Evolutionary conservation across 2,329 filamentous ascomycete genomes (phyloP).

Genomic region (Dendryphion nanum): DNA sequence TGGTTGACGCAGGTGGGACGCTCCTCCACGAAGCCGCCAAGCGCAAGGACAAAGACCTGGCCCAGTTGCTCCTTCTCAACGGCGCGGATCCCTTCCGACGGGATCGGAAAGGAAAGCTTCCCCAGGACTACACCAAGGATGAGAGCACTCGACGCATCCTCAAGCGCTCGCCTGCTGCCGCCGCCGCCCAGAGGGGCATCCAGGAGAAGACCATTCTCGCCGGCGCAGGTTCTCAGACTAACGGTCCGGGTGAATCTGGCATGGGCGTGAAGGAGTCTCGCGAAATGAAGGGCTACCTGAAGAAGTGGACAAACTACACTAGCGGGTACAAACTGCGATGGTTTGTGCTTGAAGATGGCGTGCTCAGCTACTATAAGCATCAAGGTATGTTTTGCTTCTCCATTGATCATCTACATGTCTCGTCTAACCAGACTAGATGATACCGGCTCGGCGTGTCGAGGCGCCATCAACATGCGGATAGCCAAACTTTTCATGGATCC

Average conservation of each 20-base stretch:
- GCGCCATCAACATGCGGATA: slow-evolving; percentile 98
- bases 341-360: slow-evolving; percentile 97
- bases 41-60: slow-evolving; percentile 80
- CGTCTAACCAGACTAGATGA: too few species aligned
- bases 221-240: slow-evolving; percentile 58
- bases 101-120: slow-evolving; percentile 91
- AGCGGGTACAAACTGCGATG: slow-evolving; percentile 94
- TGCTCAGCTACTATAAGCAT: slow-evolving; percentile 98
- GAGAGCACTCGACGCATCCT: slow-evolving; percentile 84
- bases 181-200: slow-evolving; percentile 89
- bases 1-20: slow-evolving; percentile 81
- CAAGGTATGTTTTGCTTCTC: slow-evolving; percentile 68
- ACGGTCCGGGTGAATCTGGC: slow-evolving; percentile 56
- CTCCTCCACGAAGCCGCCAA: slow-evolving; percentile 90
- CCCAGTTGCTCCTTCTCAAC: slow-evolving; percentile 86
- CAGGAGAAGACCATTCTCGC: slow-evolving; percentile 96
- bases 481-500: slow-evolving; percentile 93
- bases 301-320: slow-evolving; percentile 99
- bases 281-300: slow-evolving; percentile 98
- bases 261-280: slow-evolving; percentile 79
- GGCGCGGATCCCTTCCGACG: slow-evolving; percentile 94
- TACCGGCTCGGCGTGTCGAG: slow-evolving; percentile 90
- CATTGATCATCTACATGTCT: too few species aligned
- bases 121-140: slow-evolving; percentile 95
- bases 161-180: slow-evolving; percentile 91